phyloP scores from a whole-genome alignment of 371 early-diverging fungal species.

The Chytridium lagenaria region DNA sequence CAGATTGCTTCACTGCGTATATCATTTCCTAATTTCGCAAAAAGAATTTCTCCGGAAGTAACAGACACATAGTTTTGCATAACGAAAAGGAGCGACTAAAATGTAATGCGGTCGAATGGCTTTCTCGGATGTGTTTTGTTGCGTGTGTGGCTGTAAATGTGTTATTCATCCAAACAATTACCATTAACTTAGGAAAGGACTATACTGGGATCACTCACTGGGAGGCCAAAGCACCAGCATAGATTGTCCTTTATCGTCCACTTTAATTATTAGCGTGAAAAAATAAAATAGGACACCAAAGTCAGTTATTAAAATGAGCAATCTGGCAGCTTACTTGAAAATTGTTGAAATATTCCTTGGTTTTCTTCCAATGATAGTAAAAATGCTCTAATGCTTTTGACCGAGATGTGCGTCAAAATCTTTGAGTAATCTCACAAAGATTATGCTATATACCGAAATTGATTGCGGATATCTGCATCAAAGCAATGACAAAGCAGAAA shows the following conservation, averaged over 20 bases:
- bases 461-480: background rate
- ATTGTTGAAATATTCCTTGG: slow-evolving; percentile 14
- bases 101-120: background rate
- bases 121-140: background rate
- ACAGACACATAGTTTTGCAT: background rate
- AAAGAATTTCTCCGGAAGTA: slow-evolving; percentile 10
- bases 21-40: background rate
- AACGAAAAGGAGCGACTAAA: background rate
- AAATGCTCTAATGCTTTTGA: background rate
- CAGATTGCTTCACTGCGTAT: slow-evolving; percentile 2
- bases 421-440: background rate
- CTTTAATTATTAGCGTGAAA: background rate
- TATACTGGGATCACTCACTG: no score
- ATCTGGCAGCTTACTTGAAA: background rate
- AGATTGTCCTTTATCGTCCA: slow-evolving; percentile 23
- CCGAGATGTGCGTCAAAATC: background rate
- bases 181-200: no score
- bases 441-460: background rate
- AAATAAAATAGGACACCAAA: background rate
- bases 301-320: background rate
- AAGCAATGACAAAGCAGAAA: background rate
- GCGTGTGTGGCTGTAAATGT: slow-evolving; percentile 1
- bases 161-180: background rate
- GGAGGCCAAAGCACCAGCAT: slow-evolving; percentile 24
- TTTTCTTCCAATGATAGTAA: background rate